phyloP scores from a whole-genome alignment of 2,329 filamentous ascomycete genomes.

The Arthrobotrys musiformis region DNA sequence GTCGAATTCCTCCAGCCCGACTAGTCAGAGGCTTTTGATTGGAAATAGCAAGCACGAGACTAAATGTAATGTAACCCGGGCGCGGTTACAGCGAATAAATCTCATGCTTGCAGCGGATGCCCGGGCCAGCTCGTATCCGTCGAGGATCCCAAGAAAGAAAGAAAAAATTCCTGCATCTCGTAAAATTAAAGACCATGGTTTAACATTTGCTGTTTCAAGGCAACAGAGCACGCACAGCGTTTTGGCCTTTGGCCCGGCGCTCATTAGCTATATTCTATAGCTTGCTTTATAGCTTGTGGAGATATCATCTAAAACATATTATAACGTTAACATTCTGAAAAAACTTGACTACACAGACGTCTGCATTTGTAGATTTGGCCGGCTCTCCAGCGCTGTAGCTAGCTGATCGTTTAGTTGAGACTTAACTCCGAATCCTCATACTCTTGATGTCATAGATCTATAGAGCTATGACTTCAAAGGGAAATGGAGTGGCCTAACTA shows the following conservation, averaged over 20 bases:
- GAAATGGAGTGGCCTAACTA: not conserved
- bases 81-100: not conserved
- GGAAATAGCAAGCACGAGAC: slow-evolving; percentile 17
- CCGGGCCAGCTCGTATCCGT: slow-evolving; percentile 44
- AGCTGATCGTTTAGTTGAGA: no score
- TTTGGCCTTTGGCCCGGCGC: not conserved
- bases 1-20: not conserved
- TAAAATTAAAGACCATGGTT: slow-evolving; percentile 43
- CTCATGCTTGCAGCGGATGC: slow-evolving; percentile 43
- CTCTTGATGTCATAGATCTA: slow-evolving; percentile 2
- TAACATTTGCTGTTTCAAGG: slow-evolving; percentile 23
- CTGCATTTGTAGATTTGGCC: not conserved
- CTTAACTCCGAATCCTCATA: not conserved
- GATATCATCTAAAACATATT: not conserved
- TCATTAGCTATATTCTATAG: not conserved
- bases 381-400: not conserved
- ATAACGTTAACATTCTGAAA: not conserved
- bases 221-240: slow-evolving; percentile 23
- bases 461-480: not conserved
- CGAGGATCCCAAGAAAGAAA: slow-evolving; percentile 6
- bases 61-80: slow-evolving; percentile 6
- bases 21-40: slow-evolving; percentile 16
- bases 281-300: slow-evolving; percentile 1
- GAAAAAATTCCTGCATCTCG: slow-evolving; percentile 13
- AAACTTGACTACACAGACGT: slow-evolving; percentile 17